Evolutionary conservation across 768 basidiomycete genomes (phyloP).

Genomic region (Flagelloscypha sp.): DNA sequence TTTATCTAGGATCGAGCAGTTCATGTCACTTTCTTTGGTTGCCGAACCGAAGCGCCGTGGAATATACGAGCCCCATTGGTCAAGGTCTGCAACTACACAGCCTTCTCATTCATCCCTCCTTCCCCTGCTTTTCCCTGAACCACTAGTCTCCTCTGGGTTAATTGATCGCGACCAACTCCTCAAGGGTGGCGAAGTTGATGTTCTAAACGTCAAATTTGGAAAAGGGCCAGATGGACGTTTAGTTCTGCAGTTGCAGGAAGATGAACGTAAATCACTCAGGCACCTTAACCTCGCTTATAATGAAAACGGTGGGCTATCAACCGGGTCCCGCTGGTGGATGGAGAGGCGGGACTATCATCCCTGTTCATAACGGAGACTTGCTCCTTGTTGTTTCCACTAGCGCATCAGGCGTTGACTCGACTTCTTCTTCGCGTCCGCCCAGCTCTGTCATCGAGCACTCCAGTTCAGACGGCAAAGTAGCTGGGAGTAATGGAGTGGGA

Average conservation of each 20-base stretch:
- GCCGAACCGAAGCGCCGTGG: slow-evolving; percentile 70
- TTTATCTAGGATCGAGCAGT: slow-evolving; percentile 54
- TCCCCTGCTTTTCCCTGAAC: slow-evolving; percentile 71
- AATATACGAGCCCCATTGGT: slow-evolving; percentile 74
- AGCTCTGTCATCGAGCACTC: slow-evolving; percentile 47
- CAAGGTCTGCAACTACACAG: slow-evolving; percentile 28
- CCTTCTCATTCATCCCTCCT: slow-evolving; percentile 39
- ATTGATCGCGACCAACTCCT: slow-evolving; percentile 59
- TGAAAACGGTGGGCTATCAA: no score
- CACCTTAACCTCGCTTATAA: no score
- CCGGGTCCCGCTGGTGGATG: slow-evolving; percentile 31
- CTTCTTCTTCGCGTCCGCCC: slow-evolving; percentile 47
- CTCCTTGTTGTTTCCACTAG: slow-evolving; percentile 59
- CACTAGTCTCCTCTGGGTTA: slow-evolving; percentile 57
- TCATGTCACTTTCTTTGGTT: slow-evolving; percentile 68
- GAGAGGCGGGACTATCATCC: slow-evolving; percentile 60
- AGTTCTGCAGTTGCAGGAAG: no score
- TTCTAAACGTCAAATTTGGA: slow-evolving; percentile 54
- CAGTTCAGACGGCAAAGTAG: slow-evolving; percentile 18
- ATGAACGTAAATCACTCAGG: no score
- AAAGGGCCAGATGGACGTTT: no score
- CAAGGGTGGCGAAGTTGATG: slow-evolving; percentile 63
- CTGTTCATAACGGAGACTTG: slow-evolving; percentile 68
- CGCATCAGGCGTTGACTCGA: slow-evolving; percentile 35
- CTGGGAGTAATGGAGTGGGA: slow-evolving; percentile 32